These are phyloP conservation scores for Phytophthora fragariaefolia DNA, from an alignment of 352 stramenopile species.

Conservation along the genomic window DNA sequence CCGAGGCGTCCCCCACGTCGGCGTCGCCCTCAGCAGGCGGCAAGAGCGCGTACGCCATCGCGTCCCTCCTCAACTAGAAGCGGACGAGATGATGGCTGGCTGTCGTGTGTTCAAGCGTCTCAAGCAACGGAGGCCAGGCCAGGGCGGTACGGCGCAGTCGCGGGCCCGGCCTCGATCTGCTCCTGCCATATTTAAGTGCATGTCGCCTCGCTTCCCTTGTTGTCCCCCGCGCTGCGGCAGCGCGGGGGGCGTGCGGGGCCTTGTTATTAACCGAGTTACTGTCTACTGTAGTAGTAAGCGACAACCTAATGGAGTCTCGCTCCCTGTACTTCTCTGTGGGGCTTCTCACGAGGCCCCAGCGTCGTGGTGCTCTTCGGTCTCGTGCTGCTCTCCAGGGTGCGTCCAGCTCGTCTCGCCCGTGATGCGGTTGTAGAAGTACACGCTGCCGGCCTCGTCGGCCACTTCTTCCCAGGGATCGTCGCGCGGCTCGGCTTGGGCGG, in stretches of 20 bases:
- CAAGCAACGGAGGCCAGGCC: constrained; percentile 11
- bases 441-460: constrained; percentile 62
- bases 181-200: constrained; percentile 45
- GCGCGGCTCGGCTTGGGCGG: neutral
- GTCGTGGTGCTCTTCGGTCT: neutral
- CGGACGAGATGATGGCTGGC: too few species aligned
- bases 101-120: neutral
- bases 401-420: constrained; percentile 77
- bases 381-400: constrained; percentile 12
- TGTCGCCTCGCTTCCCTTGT: constrained; percentile 22
- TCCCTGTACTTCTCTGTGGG: constrained; percentile 14
- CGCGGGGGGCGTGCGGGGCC: constrained; percentile 11
- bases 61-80: constrained; percentile 62
- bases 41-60: constrained; percentile 54
- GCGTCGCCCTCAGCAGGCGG: constrained; percentile 1
- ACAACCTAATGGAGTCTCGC: constrained; percentile 19
- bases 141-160: neutral
- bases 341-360: constrained; percentile 4
- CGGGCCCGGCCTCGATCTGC: constrained; percentile 5
- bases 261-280: constrained; percentile 31
- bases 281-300: constrained; percentile 9
- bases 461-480: constrained; percentile 72
- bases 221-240: neutral
- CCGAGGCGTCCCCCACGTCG: constrained; percentile 3
- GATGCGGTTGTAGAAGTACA: constrained; percentile 77